A percentile compares a stretch with the other conserved stretches of the same genome.
These are phyloP conservation scores for Decorospora gaudefroyi DNA, from an alignment of 2,329 filamentous ascomycete species.

Conservation along the genomic window DNA sequence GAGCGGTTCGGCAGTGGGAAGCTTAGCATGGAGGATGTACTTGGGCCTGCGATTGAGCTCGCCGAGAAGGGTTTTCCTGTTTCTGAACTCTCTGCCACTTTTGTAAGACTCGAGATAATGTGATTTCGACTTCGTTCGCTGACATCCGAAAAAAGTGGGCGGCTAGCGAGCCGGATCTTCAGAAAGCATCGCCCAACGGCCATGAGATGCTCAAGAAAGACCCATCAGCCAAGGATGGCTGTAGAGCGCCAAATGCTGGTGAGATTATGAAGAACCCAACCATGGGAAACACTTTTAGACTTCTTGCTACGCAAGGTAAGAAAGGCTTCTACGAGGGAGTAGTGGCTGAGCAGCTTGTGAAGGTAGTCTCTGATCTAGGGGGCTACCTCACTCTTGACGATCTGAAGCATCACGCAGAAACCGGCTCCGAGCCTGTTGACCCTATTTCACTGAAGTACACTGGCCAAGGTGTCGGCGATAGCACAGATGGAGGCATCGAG, in stretches of 20 bases:
- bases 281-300: slow-evolving; percentile 78
- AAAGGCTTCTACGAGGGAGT: slow-evolving; percentile 87
- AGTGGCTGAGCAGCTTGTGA: slow-evolving; percentile 79
- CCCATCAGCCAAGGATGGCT: slow-evolving; percentile 67
- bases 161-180: slow-evolving; percentile 64
- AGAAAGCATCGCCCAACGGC: slow-evolving; percentile 79
- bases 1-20: slow-evolving; percentile 89
- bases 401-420: slow-evolving; percentile 72
- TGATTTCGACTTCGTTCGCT: not conserved
- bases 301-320: slow-evolving; percentile 79
- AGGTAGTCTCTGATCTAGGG: slow-evolving; percentile 74
- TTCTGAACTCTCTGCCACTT: slow-evolving; percentile 72
- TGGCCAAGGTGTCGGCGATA: slow-evolving; percentile 63
- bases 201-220: slow-evolving; percentile 86
- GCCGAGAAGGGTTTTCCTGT: slow-evolving; percentile 91
- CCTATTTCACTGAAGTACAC: slow-evolving; percentile 81
- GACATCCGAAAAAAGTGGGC: slow-evolving; percentile 67
- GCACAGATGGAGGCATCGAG: slow-evolving; percentile 65
- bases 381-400: slow-evolving; percentile 81
- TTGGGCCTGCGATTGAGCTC: slow-evolving; percentile 80
- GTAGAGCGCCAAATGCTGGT: slow-evolving; percentile 74
- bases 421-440: slow-evolving; percentile 77
- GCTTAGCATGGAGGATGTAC: slow-evolving; percentile 73
- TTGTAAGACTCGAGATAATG: slow-evolving; percentile 58
- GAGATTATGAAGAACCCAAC: slow-evolving; percentile 88